phyloP scores from a whole-genome alignment of 148 eudicot genomes.

The Camellia granthamiana region DNA sequence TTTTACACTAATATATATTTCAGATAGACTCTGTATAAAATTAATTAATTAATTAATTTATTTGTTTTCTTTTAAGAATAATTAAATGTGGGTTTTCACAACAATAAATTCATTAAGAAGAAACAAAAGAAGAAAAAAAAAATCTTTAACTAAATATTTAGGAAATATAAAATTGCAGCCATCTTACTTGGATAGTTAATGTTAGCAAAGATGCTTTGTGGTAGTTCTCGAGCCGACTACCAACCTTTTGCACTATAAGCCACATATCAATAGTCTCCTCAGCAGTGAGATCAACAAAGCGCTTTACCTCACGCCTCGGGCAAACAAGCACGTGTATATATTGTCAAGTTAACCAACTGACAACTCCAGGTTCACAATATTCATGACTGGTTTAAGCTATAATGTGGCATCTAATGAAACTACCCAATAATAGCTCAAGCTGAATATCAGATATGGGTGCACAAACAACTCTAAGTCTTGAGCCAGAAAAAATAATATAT shows the following conservation, averaged over 20 bases:
- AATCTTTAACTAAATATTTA: background rate
- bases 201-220: conserved; percentile 90
- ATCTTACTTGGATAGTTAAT: conserved; percentile 72
- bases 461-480: too few relatives aligned
- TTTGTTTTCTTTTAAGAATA: too few relatives aligned
- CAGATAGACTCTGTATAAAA: too few relatives aligned
- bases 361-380: background rate
- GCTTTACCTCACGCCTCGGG: conserved; percentile 89
- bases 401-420: background rate
- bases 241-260: conserved; percentile 79
- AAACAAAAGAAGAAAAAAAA: background rate
- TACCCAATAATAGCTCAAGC: background rate
- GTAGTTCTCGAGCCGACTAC: conserved; percentile 63
- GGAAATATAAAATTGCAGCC: conserved; percentile 8
- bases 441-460: background rate
- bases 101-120: too few relatives aligned
- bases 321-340: conserved; percentile 82
- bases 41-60: too few relatives aligned
- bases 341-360: conserved; percentile 58
- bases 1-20: too few relatives aligned
- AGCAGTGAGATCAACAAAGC: conserved; percentile 77
- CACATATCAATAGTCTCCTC: conserved; percentile 82
- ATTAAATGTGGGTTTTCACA: too few relatives aligned
- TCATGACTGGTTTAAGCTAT: background rate
- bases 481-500: too few relatives aligned